Percentiles rank a stretch among this genome's conserved stretches.
phyloP scores from a whole-genome alignment of 768 basidiomycete genomes.

The Agrocybe chaxingu region DNA sequence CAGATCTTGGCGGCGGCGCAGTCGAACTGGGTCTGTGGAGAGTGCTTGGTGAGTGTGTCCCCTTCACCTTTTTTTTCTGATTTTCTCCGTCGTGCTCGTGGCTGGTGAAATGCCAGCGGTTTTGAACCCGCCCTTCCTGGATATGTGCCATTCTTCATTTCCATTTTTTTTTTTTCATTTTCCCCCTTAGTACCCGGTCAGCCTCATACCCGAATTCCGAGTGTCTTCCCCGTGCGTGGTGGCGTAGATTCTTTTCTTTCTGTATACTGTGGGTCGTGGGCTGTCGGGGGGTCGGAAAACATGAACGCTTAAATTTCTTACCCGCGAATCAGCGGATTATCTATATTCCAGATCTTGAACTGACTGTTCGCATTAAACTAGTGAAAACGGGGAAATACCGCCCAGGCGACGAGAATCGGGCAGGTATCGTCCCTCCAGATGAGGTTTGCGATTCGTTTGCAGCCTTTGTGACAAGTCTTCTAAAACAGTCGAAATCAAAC shows the following conservation, averaged over 20 bases:
- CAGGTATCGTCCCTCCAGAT: conserved; percentile 42
- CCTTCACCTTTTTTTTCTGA: background rate
- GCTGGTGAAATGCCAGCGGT: too few species aligned
- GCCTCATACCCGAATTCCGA: too few species aligned
- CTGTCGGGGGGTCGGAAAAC: too few species aligned
- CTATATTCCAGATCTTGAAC: too few species aligned
- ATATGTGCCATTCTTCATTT: background rate
- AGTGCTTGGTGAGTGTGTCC: conserved; percentile 50
- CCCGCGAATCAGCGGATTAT: too few species aligned
- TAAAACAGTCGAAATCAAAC: conserved; percentile 1
- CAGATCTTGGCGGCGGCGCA: conserved; percentile 64
- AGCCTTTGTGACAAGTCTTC: conserved; percentile 47
- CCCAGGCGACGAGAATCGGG: conserved; percentile 47
- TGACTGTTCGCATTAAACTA: conserved; percentile 10
- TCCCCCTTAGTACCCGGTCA: background rate
- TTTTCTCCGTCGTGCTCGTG: too few species aligned
- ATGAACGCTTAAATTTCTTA: too few species aligned
- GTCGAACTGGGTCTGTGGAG: conserved; percentile 58
- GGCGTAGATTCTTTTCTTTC: too few species aligned
- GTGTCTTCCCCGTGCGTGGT: too few species aligned
- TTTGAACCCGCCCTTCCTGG: too few species aligned
- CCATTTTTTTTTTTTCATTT: conserved; percentile 4
- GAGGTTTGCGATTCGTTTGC: conserved; percentile 53
- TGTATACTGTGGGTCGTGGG: too few species aligned
- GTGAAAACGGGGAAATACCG: conserved; percentile 74